A percentile compares a stretch with the other conserved stretches of the same genome.
Evolutionary conservation across 1,284 basidiomycete genomes (phyloP).

Genomic region (Sanguinoderma infundibulare): DNA sequence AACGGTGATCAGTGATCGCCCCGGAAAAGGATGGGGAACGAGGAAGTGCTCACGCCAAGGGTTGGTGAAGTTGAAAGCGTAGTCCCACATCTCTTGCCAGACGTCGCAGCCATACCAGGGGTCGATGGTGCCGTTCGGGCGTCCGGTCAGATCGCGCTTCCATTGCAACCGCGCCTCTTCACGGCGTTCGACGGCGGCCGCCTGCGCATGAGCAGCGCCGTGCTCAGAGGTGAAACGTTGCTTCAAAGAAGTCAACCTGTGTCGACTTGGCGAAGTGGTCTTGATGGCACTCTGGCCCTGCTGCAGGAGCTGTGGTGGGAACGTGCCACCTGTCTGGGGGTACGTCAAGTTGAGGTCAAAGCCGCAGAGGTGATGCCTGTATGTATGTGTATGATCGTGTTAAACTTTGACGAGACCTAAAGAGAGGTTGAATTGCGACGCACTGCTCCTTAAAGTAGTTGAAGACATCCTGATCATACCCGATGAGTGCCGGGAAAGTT

Average conservation of each 20-base stretch:
- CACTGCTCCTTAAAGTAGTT: slow-evolving; percentile 69
- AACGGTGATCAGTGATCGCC: neutral
- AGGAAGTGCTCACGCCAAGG: slow-evolving; percentile 67
- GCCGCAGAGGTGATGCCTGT: slow-evolving; percentile 41
- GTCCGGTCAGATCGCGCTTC: slow-evolving; percentile 31
- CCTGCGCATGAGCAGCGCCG: neutral
- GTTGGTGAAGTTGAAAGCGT: slow-evolving; percentile 44
- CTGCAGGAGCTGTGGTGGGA: slow-evolving; percentile 42
- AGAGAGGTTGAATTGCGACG: slow-evolving; percentile 21
- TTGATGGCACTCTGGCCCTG: slow-evolving; percentile 1
- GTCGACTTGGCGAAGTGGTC: neutral
- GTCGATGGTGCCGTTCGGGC: slow-evolving; percentile 35
- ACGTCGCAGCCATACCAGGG: slow-evolving; percentile 39
- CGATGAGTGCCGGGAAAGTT: slow-evolving; percentile 73
- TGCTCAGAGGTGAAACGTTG: slow-evolving; percentile 9
- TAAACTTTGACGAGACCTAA: neutral
- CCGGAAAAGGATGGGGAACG: neutral
- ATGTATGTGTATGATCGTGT: slow-evolving; percentile 3
- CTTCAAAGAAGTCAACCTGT: slow-evolving; percentile 9
- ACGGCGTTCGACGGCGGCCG: slow-evolving; percentile 6
- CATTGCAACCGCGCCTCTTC: slow-evolving; percentile 4
- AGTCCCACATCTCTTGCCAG: slow-evolving; percentile 38
- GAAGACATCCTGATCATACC: slow-evolving; percentile 65
- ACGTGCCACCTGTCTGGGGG: slow-evolving; percentile 52
- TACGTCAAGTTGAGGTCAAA: slow-evolving; percentile 71